These are phyloP conservation scores for Fusarium fujikuroi DNA, from an alignment of 2,329 filamentous ascomycete genomes.

Conservation along the genomic window DNA sequence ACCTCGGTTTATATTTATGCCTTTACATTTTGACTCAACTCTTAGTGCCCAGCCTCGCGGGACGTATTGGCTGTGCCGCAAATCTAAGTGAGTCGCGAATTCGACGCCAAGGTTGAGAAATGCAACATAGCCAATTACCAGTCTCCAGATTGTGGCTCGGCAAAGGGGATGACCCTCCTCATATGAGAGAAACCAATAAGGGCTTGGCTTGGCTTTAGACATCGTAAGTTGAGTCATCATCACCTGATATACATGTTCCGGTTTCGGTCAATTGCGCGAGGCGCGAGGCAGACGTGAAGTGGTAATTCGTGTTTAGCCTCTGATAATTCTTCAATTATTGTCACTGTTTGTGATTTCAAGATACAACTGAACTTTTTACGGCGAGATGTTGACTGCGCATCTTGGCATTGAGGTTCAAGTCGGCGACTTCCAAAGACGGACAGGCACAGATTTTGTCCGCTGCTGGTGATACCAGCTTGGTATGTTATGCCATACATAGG, in stretches of 20 bases:
- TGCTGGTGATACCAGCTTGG: too few species aligned
- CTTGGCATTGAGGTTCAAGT: background rate
- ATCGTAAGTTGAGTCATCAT: background rate
- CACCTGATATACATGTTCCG: background rate
- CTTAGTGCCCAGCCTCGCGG: background rate
- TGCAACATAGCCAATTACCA: background rate
- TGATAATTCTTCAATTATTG: background rate
- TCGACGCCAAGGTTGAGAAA: background rate
- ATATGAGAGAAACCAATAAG: background rate
- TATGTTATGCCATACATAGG: background rate
- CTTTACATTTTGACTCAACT: fast-evolving
- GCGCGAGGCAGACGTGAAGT: background rate
- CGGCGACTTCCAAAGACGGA: background rate
- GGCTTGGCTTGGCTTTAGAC: background rate
- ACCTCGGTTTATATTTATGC: fast-evolving
- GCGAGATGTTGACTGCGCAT: background rate
- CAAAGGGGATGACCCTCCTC: background rate
- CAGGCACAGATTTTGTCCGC: background rate
- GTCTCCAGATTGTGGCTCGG: background rate
- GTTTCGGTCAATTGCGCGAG: background rate
- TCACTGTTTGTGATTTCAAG: background rate
- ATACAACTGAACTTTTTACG: background rate
- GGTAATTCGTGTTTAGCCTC: background rate
- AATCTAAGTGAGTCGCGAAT: background rate
- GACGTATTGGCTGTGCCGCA: background rate